These are phyloP conservation scores for Firmiana major DNA, from an alignment of 345 rosid species.

Conservation along the genomic window DNA sequence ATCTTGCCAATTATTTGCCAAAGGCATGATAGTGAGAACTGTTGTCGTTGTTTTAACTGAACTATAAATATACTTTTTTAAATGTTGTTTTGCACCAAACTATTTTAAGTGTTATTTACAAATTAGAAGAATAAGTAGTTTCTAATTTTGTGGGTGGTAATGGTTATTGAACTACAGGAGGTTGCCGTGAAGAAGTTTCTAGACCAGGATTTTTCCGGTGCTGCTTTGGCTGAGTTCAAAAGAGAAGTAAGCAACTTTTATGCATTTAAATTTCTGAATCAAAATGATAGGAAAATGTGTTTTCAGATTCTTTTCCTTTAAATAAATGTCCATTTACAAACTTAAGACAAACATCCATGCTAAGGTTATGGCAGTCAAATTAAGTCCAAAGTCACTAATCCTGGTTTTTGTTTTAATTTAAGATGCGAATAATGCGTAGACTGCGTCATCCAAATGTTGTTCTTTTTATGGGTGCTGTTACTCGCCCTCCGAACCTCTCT, in stretches of 20 bases:
- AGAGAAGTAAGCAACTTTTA: constrained; percentile 75
- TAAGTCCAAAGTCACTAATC: constrained; percentile 7
- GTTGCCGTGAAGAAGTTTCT: constrained; percentile 99
- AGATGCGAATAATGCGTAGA: constrained; percentile 99
- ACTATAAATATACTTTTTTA: neutral
- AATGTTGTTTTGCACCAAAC: neutral
- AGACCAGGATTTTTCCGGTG: constrained; percentile 99
- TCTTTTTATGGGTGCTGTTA: constrained; percentile 96
- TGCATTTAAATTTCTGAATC: constrained; percentile 2
- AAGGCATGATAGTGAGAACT: neutral
- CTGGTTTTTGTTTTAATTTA: constrained; percentile 14
- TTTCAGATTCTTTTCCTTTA: constrained; percentile 1
- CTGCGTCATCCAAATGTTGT: constrained; percentile 98
- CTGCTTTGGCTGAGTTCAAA: constrained; percentile 92
- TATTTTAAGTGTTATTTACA: neutral
- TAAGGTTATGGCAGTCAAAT: neutral
- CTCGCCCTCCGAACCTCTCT: constrained; percentile 98
- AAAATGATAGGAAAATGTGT: neutral
- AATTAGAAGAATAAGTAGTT: neutral
- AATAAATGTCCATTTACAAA: neutral
- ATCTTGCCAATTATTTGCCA: neutral
- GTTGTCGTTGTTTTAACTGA: neutral
- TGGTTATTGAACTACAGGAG: constrained; percentile 61
- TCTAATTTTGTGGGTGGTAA: constrained; percentile 20
- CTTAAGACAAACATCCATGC: neutral